Evolutionary conservation across 352 stramenopile species (phyloP), one percentile per base, ranked within the genome.

Genomic region (Pythium chondricola): DNA sequence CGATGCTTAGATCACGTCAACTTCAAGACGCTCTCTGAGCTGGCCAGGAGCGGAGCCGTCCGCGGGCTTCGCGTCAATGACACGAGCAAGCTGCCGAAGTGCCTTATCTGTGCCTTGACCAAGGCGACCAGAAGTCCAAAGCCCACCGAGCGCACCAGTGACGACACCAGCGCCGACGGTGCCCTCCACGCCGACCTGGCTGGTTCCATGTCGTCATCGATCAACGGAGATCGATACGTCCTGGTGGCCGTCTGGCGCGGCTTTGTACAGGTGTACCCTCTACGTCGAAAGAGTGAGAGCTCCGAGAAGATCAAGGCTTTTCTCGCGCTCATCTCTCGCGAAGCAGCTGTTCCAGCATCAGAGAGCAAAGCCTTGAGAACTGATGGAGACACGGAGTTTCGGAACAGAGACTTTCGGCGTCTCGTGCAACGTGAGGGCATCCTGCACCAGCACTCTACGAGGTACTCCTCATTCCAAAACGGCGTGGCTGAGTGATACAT

Each of bases 361-460:
- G 47, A 16, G 5, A 31, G 40, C 18, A 39, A 55, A 21, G 29
- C 47, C 4, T 13, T 55, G 5, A 8, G 47, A 3, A 48, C 47
- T 11, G 47, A 55, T 17, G 47, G 47, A 14, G 47, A 38, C 10
- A 20, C 26, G 25, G 47, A 47, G 20, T 47, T 55, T 11, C 7
- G 22, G 1, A 41, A 35, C 14, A 6, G 27, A 3, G 47, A 55
- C 29, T 55, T 48, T 13, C 47, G 47, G 0, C 6, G 10, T 5
- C 26, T 55, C 21, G 29, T 29, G 4, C 25, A 21, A 7, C 21
- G 26, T 3, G 16, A 47, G n/a, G 47, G 47, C 29, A 18, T 55
- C 2, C 6, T 43, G 5, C 47, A 41, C 3, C 37, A 55, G 27
- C 47, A 18, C n/a, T 31, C 47, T 3, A 42, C 21, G 5, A 18